phyloP scores from a whole-genome alignment of 2,329 filamentous ascomycete species.

The Diplocarpon rosae region DNA sequence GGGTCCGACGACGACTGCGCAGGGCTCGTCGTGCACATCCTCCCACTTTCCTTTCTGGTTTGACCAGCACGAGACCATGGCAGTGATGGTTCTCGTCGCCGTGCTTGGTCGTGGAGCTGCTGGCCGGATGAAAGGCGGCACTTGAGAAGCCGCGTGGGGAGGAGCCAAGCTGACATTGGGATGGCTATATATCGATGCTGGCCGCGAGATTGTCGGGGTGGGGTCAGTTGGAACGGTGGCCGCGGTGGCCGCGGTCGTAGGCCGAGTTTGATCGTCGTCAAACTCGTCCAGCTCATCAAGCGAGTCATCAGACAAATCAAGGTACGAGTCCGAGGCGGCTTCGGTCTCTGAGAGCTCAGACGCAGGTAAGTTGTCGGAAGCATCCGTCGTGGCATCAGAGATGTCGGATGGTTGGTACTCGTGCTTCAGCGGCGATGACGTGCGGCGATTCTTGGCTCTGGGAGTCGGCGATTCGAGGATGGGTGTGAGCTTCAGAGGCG shows the following conservation, averaged over 20 bases:
- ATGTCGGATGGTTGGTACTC: constrained; percentile 84
- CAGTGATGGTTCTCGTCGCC: constrained; percentile 30
- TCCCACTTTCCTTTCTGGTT: constrained; percentile 50
- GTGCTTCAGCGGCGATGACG: constrained; percentile 90
- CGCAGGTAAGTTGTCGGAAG: constrained; percentile 49
- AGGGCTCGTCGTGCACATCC: constrained; percentile 40
- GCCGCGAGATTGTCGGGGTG: constrained; percentile 10
- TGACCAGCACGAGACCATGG: constrained; percentile 52
- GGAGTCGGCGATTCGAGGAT: constrained; percentile 19
- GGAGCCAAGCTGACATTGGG: constrained; percentile 50
- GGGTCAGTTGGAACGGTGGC: constrained; percentile 18
- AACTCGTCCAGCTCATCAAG: constrained; percentile 39
- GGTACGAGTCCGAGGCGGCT: constrained; percentile 36
- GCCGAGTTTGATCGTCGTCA: constrained; percentile 34
- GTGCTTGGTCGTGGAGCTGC: constrained; percentile 2
- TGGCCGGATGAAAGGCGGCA: constrained; percentile 41
- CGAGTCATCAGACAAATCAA: constrained; percentile 38
- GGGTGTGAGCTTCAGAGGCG: constrained; percentile 30
- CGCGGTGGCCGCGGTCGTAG: constrained; percentile 18
- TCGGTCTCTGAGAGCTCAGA: constrained; percentile 41
- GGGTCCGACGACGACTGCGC: constrained; percentile 44
- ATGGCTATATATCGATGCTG: constrained; percentile 20
- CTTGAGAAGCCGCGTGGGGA: constrained; percentile 74
- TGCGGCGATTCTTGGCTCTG: constrained; percentile 47
- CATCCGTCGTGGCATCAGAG: constrained; percentile 51